Conservation (phyloP, 768 basidiomycete species). For the Tylopilus sp. region DNA sequence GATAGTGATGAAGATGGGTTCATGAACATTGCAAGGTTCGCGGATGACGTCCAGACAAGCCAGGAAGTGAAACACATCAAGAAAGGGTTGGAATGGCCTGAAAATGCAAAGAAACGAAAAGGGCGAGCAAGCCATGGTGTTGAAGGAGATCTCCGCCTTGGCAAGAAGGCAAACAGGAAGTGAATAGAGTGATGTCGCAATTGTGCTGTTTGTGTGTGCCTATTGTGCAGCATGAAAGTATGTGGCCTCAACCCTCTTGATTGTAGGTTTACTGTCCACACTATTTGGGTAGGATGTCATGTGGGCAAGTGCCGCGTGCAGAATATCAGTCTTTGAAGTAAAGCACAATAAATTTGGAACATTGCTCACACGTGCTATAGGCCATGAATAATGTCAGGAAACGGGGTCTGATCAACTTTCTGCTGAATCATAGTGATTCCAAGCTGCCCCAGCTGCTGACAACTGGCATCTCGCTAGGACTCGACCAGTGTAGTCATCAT, state of each 20-base stretch:
- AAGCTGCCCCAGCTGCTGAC: not conserved
- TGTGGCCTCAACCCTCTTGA: not conserved
- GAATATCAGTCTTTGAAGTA: not conserved
- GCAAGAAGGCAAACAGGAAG: slow-evolving; percentile 14
- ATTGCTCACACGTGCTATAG: not conserved
- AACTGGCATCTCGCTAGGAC: not conserved
- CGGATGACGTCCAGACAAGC: slow-evolving; percentile 28
- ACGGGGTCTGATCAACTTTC: not conserved
- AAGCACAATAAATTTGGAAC: slow-evolving; percentile 1
- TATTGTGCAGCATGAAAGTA: not conserved
- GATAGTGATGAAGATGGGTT: slow-evolving; percentile 33
- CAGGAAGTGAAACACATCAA: slow-evolving; percentile 23
- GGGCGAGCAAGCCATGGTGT: slow-evolving; percentile 20
- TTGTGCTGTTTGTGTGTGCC: not conserved
- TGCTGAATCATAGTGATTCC: not conserved
- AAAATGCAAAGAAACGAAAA: slow-evolving; percentile 31
- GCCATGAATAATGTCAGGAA: not conserved
- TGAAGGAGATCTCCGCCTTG: slow-evolving; percentile 4
- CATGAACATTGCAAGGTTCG: slow-evolving; percentile 27
- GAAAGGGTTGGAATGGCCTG: slow-evolving; percentile 26
- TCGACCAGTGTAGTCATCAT: not conserved
- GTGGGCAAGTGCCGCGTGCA: not conserved
- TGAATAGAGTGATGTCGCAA: slow-evolving; percentile 13
- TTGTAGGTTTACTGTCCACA: not conserved
- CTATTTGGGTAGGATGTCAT: not conserved